Conservation (phyloP, 345 rosid genomes). For the Moricandia arvensis region DNA sequence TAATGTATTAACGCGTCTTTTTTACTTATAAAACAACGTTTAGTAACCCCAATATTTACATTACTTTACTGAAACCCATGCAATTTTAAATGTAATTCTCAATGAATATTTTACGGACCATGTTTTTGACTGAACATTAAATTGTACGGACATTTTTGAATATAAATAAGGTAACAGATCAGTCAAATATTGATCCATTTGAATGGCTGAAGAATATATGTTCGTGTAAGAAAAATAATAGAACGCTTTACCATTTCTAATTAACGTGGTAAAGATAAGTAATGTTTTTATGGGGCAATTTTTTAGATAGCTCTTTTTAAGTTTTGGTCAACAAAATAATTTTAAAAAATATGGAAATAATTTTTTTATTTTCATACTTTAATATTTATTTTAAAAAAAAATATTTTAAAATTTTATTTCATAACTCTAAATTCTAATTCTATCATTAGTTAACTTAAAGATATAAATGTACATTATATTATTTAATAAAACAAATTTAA, state of each 20-base stretch:
- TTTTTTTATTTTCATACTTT: no score
- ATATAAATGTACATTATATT: no score
- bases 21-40: neutral
- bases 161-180: slow-evolving; percentile 5
- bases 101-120: neutral
- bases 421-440: no score
- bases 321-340: no score
- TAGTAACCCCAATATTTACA: slow-evolving; percentile 6
- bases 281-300: no score
- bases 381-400: no score
- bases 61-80: neutral
- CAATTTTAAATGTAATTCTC: neutral
- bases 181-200: slow-evolving; percentile 13
- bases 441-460: no score
- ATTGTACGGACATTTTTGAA: neutral
- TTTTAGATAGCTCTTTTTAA: no score
- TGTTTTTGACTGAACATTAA: no score
- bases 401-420: no score
- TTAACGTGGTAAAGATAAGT: neutral
- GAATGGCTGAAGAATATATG: slow-evolving; percentile 20
- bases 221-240: neutral
- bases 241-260: neutral
- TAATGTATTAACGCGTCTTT: slow-evolving; percentile 17
- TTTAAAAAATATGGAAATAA: no score
- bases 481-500: no score